A percentile compares a stretch with the other conserved stretches of the same genome.
These are phyloP conservation scores for Penicillium taxi DNA, from an alignment of 495 filamentous ascomycete genomes.

Conservation along the genomic window DNA sequence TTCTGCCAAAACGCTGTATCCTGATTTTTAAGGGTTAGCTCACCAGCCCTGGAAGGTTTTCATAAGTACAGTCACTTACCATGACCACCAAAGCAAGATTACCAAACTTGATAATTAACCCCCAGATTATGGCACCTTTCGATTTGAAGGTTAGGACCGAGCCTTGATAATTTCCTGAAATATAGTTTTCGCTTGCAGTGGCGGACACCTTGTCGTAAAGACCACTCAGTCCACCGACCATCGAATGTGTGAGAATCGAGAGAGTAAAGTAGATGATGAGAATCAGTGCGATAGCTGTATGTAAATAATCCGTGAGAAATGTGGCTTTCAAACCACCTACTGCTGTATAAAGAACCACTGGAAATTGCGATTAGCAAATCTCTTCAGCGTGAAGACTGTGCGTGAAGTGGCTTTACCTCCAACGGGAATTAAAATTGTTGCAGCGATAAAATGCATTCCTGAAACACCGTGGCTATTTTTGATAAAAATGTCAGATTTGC, in stretches of 20 bases:
- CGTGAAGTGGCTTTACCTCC: slow-evolving; percentile 26
- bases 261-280: slow-evolving; percentile 36
- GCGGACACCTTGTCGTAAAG: slow-evolving; percentile 33
- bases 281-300: slow-evolving; percentile 32
- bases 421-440: slow-evolving; percentile 38
- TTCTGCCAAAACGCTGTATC: slow-evolving; percentile 50
- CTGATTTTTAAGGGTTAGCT: too few species aligned
- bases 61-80: slow-evolving; percentile 19
- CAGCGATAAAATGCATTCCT: slow-evolving; percentile 36
- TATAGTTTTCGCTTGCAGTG: slow-evolving; percentile 28
- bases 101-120: slow-evolving; percentile 40
- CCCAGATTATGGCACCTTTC: slow-evolving; percentile 44
- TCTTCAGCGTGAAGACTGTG: background rate
- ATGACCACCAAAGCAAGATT: slow-evolving; percentile 45
- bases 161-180: slow-evolving; percentile 40
- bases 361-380: too few species aligned
- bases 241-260: slow-evolving; percentile 23
- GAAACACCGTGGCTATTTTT: slow-evolving; percentile 29
- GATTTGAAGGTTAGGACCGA: slow-evolving; percentile 45
- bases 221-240: slow-evolving; percentile 25
- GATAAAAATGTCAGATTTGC: too few species aligned
- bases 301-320: slow-evolving; percentile 34
- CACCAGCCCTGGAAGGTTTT: too few species aligned
- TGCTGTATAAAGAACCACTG: slow-evolving; percentile 34
- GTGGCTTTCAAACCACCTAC: slow-evolving; percentile 37